phyloP scores from a whole-genome alignment of 805 yeast genomes.

The Metschnikowia vanudenii region DNA sequence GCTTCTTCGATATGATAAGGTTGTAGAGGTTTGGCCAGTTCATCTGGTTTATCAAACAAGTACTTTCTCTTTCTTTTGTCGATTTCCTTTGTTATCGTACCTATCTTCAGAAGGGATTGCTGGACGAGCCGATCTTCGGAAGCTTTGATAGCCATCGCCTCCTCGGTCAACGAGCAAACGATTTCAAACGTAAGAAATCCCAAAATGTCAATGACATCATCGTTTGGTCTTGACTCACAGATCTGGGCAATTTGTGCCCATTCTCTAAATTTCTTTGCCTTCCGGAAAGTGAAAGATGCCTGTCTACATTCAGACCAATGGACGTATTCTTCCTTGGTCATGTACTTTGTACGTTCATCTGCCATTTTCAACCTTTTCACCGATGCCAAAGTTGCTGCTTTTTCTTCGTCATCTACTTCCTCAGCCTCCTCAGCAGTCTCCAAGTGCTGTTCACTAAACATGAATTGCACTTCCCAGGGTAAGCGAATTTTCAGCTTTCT shows the following conservation, averaged over 20 bases:
- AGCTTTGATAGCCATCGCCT: conserved; percentile 77
- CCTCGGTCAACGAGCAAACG: conserved; percentile 91
- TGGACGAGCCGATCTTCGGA: conserved; percentile 52
- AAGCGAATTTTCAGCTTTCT: conserved; percentile 77
- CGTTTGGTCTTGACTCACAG: conserved; percentile 89
- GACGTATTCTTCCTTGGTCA: conserved; percentile 97
- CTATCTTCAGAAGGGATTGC: conserved; percentile 24
- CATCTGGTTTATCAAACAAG: conserved; percentile 86
- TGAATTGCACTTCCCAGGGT: conserved; percentile 94
- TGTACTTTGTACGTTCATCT: conserved; percentile 86
- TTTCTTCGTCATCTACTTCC: conserved; percentile 81
- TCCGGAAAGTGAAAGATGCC: conserved; percentile 93
- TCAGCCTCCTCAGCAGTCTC: conserved; percentile 60
- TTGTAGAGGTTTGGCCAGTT: conserved; percentile 70
- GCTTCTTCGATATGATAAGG: conserved; percentile 87
- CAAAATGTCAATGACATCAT: conserved; percentile 92
- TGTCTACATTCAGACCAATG: conserved; percentile 99
- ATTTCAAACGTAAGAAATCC: conserved; percentile 96
- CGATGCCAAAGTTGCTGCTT: conserved; percentile 87
- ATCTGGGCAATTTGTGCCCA: conserved; percentile 89
- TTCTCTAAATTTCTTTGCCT: conserved; percentile 90
- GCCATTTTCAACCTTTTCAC: conserved; percentile 85
- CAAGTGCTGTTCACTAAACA: conserved; percentile 88
- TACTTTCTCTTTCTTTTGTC: conserved; percentile 45
- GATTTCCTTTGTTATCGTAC: conserved; percentile 24